These are phyloP conservation scores for Elymus sibiricus DNA, from an alignment of 176 grass and related monocot species.

Conservation along the genomic window DNA sequence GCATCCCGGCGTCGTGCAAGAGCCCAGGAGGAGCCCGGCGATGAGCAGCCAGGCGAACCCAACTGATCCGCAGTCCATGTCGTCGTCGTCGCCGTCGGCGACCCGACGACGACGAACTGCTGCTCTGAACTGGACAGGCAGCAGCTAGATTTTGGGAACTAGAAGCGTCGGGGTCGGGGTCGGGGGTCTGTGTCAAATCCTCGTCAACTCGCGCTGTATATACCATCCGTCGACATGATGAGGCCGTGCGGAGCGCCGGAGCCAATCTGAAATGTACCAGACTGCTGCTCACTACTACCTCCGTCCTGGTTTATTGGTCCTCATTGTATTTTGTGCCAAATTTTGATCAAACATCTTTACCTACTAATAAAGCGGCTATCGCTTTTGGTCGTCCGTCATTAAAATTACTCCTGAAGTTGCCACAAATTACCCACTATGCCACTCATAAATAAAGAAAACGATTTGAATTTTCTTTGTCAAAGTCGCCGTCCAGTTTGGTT, in stretches of 20 bases:
- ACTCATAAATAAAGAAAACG: no score
- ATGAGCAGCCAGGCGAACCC: background rate
- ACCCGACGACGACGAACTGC: background rate
- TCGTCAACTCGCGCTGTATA: background rate
- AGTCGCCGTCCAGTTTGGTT: no score
- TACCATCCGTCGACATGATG: background rate
- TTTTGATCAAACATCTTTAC: no score
- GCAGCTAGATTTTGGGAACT: background rate
- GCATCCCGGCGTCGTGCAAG: background rate
- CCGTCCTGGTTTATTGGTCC: no score
- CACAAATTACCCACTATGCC: no score
- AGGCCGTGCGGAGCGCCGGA: background rate
- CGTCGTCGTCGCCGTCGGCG: background rate
- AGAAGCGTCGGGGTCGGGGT: background rate
- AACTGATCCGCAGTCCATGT: no score
- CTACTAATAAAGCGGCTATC: no score
- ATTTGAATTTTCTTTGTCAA: no score
- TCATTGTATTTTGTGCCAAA: no score
- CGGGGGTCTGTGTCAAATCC: background rate
- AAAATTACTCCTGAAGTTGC: no score
- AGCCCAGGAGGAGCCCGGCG: background rate
- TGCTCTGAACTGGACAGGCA: background rate
- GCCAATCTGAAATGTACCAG: background rate
- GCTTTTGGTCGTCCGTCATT: no score
- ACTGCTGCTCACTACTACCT: background rate